phyloP scores from a whole-genome alignment of 768 basidiomycete species.

The Brasilioporus rufonigricans region DNA sequence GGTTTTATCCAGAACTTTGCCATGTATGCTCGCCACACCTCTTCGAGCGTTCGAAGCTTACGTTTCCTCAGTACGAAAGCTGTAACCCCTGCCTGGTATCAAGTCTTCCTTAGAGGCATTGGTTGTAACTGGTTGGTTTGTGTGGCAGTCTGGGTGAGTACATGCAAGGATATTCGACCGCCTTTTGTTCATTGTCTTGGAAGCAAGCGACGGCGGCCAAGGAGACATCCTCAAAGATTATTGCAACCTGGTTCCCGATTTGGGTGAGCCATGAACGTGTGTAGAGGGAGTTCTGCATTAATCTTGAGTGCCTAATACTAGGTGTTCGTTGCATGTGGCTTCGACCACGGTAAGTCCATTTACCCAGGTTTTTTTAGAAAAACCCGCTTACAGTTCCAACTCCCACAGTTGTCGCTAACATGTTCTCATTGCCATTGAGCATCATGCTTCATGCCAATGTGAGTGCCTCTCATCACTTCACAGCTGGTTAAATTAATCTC shows the following conservation, averaged over 20 bases:
- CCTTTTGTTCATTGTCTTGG: neutral
- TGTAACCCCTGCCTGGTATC: slow-evolving; percentile 62
- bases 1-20: slow-evolving; percentile 53
- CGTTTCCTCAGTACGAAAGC: slow-evolving; percentile 52
- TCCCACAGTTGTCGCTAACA: slow-evolving; percentile 62
- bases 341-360: slow-evolving; percentile 57
- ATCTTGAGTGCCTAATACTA: slow-evolving; percentile 19
- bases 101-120: slow-evolving; percentile 71
- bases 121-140: slow-evolving; percentile 79
- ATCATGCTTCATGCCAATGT: slow-evolving; percentile 71
- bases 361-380: neutral
- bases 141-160: slow-evolving; percentile 67
- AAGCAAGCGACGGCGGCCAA: slow-evolving; percentile 69
- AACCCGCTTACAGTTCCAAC: neutral
- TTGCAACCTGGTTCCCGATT: slow-evolving; percentile 71
- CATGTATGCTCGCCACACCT: slow-evolving; percentile 42
- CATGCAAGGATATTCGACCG: neutral
- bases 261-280: slow-evolving; percentile 46
- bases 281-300: neutral
- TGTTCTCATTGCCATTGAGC: slow-evolving; percentile 69
- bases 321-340: slow-evolving; percentile 70
- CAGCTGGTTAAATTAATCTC: slow-evolving; percentile 1
- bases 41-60: neutral
- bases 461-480: slow-evolving; percentile 25
- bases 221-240: slow-evolving; percentile 69